Base-by-base conservation (phyloP, 176 grass and related monocot species). In the Phoenix roebelenii region DNA sequence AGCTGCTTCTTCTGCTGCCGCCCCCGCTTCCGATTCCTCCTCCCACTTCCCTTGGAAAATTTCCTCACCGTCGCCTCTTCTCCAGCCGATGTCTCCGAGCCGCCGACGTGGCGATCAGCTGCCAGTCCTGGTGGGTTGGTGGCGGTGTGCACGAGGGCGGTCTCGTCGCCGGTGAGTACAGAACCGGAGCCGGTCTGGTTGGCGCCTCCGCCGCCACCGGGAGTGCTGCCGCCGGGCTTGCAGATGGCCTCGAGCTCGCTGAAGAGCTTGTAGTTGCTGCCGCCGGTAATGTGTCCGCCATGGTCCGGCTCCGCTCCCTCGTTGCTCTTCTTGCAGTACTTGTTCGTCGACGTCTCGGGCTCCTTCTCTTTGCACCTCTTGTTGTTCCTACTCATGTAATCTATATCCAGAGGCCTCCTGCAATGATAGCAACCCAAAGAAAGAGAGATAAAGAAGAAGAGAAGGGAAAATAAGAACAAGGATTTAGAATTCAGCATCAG, bases 161-260 rank as follows among this genome's bases (percentile, higher is more conserved):
- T 85, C 58, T 98, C 87, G 55, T 92, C 87, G 1, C 81, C 93
- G 3, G 93, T 98, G 19, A 98, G 85, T 0, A 80, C 93, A 2
- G 93, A 97, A 22, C 87, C 81, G 4, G 93, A 92, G n/a, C 93
- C 93, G 2, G 93, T 85, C 69, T 91, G 87, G 7, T 76, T 61
- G 52, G 55, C 69, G 53, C 66, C 69, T 1, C 69, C 72, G 20
- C 72, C 72, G 3, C 9, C 68, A 39, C 51, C 55, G 15, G 50
- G 48, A 3, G 25, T 58, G 3, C 83, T 60, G 51, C 79, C 87
- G 17, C 93, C 93, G 0, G 93, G 93, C 76, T 98, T 83, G 79
- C 80, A 98, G 73, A 98, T 98, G 55, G 93, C 93, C 49, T 98
- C 93, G 18, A 98, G 81, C 63, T 98, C 93, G 66, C 93, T 92